Conservation (phyloP, 2,329 filamentous ascomycete species). For the Fusarium hainanense region DNA sequence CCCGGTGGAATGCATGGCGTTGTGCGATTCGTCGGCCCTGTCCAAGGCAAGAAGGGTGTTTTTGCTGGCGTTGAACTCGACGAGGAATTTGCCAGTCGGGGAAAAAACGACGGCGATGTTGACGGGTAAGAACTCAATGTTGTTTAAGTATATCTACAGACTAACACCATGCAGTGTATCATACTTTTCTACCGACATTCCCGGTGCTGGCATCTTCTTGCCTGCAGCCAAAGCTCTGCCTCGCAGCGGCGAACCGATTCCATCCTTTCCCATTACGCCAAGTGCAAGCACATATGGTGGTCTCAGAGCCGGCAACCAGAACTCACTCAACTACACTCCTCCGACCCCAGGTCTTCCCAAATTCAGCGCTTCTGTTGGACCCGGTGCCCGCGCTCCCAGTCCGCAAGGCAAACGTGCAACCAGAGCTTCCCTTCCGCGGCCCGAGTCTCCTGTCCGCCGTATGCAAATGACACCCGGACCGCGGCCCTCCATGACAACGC, state of each 20-base stretch:
- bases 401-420: conserved; percentile 74
- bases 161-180: conserved; percentile 59
- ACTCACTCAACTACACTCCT: conserved; percentile 70
- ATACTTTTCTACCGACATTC: conserved; percentile 84
- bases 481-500: conserved; percentile 66
- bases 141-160: background rate
- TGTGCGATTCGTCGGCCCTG: conserved; percentile 87
- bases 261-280: conserved; percentile 73
- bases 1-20: conserved; percentile 92
- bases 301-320: conserved; percentile 65
- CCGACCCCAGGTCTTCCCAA: conserved; percentile 76
- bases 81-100: conserved; percentile 80
- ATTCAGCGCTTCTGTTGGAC: conserved; percentile 90
- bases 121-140: conserved; percentile 75
- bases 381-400: conserved; percentile 73
- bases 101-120: conserved; percentile 96
- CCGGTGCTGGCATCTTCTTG: conserved; percentile 92
- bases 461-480: conserved; percentile 70
- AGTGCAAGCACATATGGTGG: conserved; percentile 65
- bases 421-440: conserved; percentile 83
- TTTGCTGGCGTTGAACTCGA: conserved; percentile 95
- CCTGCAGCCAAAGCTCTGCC: conserved; percentile 83
- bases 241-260: conserved; percentile 72
- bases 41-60: conserved; percentile 87
- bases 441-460: conserved; percentile 85